phyloP scores from a whole-genome alignment of 495 filamentous ascomycete genomes.

The Polyplosphaeria fusca region DNA sequence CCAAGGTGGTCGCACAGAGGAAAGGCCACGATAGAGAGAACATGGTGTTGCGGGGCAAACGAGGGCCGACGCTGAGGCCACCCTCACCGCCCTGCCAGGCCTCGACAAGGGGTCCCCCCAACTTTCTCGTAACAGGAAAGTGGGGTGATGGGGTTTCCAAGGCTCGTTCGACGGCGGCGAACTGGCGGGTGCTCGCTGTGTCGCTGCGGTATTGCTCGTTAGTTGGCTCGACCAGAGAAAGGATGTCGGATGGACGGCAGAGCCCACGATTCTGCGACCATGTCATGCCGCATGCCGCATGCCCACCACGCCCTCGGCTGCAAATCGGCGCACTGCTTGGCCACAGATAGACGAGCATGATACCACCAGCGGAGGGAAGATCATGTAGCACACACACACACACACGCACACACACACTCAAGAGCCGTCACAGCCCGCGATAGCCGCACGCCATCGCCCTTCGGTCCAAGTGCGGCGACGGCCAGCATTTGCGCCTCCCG shows the following conservation, averaged over 20 bases:
- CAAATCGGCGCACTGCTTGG: no score
- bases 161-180: neutral
- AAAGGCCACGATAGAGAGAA: conserved; percentile 9
- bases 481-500: neutral
- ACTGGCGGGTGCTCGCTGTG: neutral
- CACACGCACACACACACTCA: no score
- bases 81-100: no score
- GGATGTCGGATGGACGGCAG: neutral
- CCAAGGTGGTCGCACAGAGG: neutral
- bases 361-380: no score
- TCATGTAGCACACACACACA: no score
- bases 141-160: neutral
- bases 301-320: no score
- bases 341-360: no score
- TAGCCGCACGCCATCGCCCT: conserved; percentile 18
- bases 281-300: no score
- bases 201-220: neutral
- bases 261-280: neutral
- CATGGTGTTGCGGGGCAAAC: conserved; percentile 21
- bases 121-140: conserved; percentile 20
- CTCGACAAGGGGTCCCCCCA: neutral
- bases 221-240: no score
- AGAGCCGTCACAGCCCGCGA: conserved; percentile 5
- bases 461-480: neutral
- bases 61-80: no score